Percentiles rank a stretch among this genome's conserved stretches.
phyloP scores from a whole-genome alignment of 2,329 filamentous ascomycete genomes.

The Septoria linicola region DNA sequence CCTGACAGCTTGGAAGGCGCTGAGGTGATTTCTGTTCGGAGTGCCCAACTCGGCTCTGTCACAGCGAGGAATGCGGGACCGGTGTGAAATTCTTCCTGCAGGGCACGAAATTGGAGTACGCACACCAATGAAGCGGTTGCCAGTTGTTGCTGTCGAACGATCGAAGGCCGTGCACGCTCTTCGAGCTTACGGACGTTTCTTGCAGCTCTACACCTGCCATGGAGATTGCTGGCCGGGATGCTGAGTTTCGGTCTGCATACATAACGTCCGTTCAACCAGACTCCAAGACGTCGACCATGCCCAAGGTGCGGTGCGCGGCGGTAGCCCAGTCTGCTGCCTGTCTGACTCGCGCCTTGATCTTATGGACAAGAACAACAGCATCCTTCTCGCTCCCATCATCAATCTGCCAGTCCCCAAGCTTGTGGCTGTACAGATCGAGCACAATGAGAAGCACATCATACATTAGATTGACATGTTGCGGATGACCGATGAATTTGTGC shows the following conservation, averaged over 20 bases:
- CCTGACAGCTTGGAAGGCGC: too few relatives aligned
- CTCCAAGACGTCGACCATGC: slow-evolving; percentile 82
- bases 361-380: slow-evolving; percentile 60
- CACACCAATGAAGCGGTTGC: too few relatives aligned
- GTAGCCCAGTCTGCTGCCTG: slow-evolving; percentile 80
- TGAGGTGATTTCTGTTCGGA: too few relatives aligned
- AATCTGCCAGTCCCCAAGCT: slow-evolving; percentile 55
- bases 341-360: slow-evolving; percentile 69
- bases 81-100: too few relatives aligned
- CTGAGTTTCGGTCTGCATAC: neutral
- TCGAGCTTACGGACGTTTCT: too few relatives aligned
- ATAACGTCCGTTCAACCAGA: slow-evolving; percentile 41
- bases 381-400: slow-evolving; percentile 33
- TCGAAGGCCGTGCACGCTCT: too few relatives aligned
- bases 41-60: too few relatives aligned
- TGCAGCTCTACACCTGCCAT: too few relatives aligned
- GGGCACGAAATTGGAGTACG: too few relatives aligned
- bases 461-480: slow-evolving; percentile 75
- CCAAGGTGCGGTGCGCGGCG: slow-evolving; percentile 74
- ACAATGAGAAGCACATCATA: slow-evolving; percentile 80
- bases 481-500: slow-evolving; percentile 75
- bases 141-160: too few relatives aligned
- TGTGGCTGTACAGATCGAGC: slow-evolving; percentile 82
- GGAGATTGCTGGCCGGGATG: too few relatives aligned
- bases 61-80: too few relatives aligned